Evolutionary conservation across 305 asterid species (phyloP), one percentile per base, ranked within the genome.

Genomic region (Ilex paraguariensis): DNA sequence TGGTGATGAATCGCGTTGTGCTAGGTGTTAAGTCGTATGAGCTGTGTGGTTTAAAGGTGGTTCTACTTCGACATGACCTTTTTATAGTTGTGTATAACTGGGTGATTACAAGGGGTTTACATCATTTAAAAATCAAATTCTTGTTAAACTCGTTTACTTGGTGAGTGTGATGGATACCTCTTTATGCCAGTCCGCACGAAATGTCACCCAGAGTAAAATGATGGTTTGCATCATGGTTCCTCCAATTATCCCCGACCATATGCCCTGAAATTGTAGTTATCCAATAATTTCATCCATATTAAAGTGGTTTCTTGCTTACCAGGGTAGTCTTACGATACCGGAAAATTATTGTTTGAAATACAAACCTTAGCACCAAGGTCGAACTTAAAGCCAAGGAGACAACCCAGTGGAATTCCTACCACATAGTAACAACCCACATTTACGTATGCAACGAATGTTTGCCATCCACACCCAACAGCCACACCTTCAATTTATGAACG

Each of bases 231-330:
- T 78, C 68, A 81, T 44, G 13, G 96, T 91, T 46, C 98, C 98
- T 46, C 91, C 96, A 3, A 91, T 82, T 95, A 91, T 86, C n/a
- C 98, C 98, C 0, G 79, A 61, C 98, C 96, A 91, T 62, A 91
- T 77, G 9, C 98, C 98, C 96, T 91, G 52, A 10, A 48, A 55
- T 32, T 0, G 10, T 21, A 6, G 36, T n/a, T 53, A 11, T 11
- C 11, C 16, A 49, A 49, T 5, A 49, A 3, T 3, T 49, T 12
- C 11, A 49, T 5, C 16, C 13, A 10, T 49, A 3, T 12, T 13
- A 45, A 13, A 45, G 21, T 21, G 9, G 42, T 36, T 36, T 8
- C 42, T 36, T 36, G 42, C 6, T 36, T 36, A 36, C 6, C 2
- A 8, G 6, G 9, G 42, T 36, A 36, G 28, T 21, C 1, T 21